Evolutionary conservation across 2,329 filamentous ascomycete species (phyloP), one percentile per base, ranked within the genome.

Genomic region (Aureobasidium sp.): DNA sequence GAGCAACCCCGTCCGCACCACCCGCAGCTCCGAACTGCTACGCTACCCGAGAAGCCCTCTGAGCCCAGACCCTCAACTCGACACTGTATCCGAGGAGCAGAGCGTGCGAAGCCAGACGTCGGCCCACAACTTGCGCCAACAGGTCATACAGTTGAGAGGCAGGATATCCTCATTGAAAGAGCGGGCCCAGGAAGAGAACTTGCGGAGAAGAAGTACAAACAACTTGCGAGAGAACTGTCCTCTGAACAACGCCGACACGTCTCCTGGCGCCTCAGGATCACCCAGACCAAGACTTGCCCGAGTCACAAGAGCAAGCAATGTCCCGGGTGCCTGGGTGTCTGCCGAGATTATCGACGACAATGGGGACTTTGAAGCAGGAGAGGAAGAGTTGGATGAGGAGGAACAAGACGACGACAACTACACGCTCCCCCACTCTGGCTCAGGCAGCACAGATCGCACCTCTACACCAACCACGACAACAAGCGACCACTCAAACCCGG

Each of bases 91-190:
- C 5, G 77, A 79, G 63, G 74, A 76, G 19, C 35, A 35, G 4
- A 55, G 27, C n/a, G 61, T 38, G 7, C 50, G 35, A 9, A 25
- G 31, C 13, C 37, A 33, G 23, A 31, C 49, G 27, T 57, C 63
- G 47, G 81, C 86, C 69, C 84, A 86, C 9, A 83, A 84, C 68
- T 77, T 96, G 45, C 89, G 90, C 62, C 87, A 90, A 65, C 90
- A 95, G 70, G 89, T 96, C 82, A 85, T 88, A 60, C 90, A 88
- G 57, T 78, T 96, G 49, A 92, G 91, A 69, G 89, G 88, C 62
- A 90, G 90, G 68, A 91, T 96, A 37, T 92, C 90, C 1, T 87
- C 79, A 17, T 74, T 96, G 43, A 87, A 89, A 66, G 85, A 91
- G 64, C 86, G 90, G 67, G 88, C 89, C 0, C 83, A 88, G 21